A percentile compares a stretch with the other conserved stretches of the same genome.
These are phyloP conservation scores for Pestalotiopsis sp. DNA, from an alignment of 2,329 filamentous ascomycete species.

Conservation along the genomic window DNA sequence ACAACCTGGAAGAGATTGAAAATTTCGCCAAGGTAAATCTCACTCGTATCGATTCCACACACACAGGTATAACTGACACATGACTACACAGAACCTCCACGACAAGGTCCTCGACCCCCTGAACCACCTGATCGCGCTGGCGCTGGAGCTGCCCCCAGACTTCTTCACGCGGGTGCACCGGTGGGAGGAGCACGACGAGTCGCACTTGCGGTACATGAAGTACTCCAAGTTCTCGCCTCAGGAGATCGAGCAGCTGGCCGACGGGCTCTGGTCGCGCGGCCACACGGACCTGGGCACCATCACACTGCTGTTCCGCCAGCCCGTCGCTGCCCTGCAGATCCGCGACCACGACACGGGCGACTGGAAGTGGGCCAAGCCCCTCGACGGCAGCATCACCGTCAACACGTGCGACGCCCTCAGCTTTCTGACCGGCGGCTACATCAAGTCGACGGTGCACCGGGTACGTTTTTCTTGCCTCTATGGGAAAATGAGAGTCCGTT, in stretches of 20 bases:
- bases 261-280: constrained; percentile 41
- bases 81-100: constrained; percentile 14
- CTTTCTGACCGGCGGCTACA: constrained; percentile 46
- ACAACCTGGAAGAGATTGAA: constrained; percentile 57
- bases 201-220: constrained; percentile 45
- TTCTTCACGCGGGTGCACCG: constrained; percentile 20
- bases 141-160: constrained; percentile 18
- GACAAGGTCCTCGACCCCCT: constrained; percentile 21
- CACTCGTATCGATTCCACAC: not conserved
- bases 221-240: constrained; percentile 46
- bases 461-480: constrained; percentile 42
- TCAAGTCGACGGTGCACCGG: constrained; percentile 38
- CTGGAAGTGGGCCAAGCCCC: constrained; percentile 48
- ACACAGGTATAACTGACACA: not conserved
- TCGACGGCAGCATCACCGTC: constrained; percentile 48
- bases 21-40: constrained; percentile 43
- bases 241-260: constrained; percentile 41
- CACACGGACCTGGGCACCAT: constrained; percentile 57
- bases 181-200: constrained; percentile 21
- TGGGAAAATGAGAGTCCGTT: constrained; percentile 20
- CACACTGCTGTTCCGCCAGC: constrained; percentile 57
- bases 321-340: constrained; percentile 55
- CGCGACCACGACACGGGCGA: constrained; percentile 38
- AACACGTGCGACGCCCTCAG: constrained; percentile 49
- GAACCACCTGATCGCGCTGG: constrained; percentile 20